Conservation (phyloP, 352 stramenopile species). For the Globisporangium okanoganense region DNA sequence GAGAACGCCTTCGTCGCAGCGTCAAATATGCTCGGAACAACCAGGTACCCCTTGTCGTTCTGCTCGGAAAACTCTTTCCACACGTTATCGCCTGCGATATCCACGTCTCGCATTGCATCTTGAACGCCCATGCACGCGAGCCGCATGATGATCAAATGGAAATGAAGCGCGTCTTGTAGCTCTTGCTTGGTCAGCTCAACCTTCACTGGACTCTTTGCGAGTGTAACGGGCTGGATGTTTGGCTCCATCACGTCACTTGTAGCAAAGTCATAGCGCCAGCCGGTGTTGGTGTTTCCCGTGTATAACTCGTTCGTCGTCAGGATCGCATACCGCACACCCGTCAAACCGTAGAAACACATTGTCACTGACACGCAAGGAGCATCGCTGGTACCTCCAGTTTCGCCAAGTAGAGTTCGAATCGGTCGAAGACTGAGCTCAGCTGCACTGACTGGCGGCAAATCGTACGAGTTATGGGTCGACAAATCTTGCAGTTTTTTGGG, state of each 20-base stretch:
- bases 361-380: conserved; percentile 31
- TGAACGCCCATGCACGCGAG: conserved; percentile 74
- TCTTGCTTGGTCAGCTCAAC: conserved; percentile 52
- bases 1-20: conserved; percentile 3
- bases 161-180: conserved; percentile 58
- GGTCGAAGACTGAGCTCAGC: conserved; percentile 60
- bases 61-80: conserved; percentile 83
- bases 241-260: conserved; percentile 73
- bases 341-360: conserved; percentile 81
- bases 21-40: conserved; percentile 45
- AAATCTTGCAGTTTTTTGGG: conserved; percentile 48
- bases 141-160: conserved; percentile 78
- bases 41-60: conserved; percentile 87
- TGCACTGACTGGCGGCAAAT: conserved; percentile 76
- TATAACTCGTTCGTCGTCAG: conserved; percentile 74
- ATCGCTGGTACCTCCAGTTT: not conserved
- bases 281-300: conserved; percentile 74
- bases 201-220: conserved; percentile 41
- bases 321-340: conserved; percentile 65
- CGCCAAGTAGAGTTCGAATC: conserved; percentile 46
- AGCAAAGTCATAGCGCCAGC: conserved; percentile 82
- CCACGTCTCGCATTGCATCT: conserved; percentile 64
- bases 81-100: conserved; percentile 50
- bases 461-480: conserved; percentile 80
- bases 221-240: conserved; percentile 48